Base-by-base conservation (phyloP, 805 yeast species). In the Schwanniomyces vanrijiae region DNA sequence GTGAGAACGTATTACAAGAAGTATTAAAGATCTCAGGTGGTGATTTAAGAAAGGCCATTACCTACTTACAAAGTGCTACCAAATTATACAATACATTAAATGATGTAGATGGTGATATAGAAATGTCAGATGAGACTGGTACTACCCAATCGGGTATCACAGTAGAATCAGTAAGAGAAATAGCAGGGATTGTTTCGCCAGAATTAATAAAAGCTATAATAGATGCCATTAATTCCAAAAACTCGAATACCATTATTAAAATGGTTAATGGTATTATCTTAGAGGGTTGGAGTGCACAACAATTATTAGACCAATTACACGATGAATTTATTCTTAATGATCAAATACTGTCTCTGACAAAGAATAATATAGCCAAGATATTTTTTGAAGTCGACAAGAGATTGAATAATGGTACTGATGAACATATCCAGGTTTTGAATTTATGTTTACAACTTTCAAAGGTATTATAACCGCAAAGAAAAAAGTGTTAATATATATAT, bases 41-140 rank as follows among this genome's bases (percentile, higher is more conserved):
- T 48, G 99, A 94, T 72, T 76, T 94, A 58, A 83, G 99, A 71
- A 88, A 84, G 56, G 96, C 97, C 7, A 91, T 94, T 54, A 94
- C 97, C 2, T 79, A 83, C 48, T 75, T 94, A 38, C 99, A 94
- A 67, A 86, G 94, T 31, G 87, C 96, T 9, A 79, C 90, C 29
- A 84, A 81, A 53, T 66, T 85, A 47, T 75, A 76, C 45, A 65
- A 44, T 26, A 55, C 58, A n/a, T 52, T 51, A 39, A 41, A 38
- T 22, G 29, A 46, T 5, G 42, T 31, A 3, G 58, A 58, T 42
- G 76, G 65, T 0, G 75, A 71, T 24, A 61, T 69, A 10, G 66
- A 53, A 26, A 58, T 64, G 63, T 42, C 45, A 1, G 62, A 52
- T 35, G 55, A 42, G 41, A 61, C 47, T 5, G 65, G 61, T 41